A percentile compares a stretch with the other conserved stretches of the same genome.
Evolutionary conservation across 768 basidiomycete genomes (phyloP).

Genomic region (Rhizopogon vulgaris): DNA sequence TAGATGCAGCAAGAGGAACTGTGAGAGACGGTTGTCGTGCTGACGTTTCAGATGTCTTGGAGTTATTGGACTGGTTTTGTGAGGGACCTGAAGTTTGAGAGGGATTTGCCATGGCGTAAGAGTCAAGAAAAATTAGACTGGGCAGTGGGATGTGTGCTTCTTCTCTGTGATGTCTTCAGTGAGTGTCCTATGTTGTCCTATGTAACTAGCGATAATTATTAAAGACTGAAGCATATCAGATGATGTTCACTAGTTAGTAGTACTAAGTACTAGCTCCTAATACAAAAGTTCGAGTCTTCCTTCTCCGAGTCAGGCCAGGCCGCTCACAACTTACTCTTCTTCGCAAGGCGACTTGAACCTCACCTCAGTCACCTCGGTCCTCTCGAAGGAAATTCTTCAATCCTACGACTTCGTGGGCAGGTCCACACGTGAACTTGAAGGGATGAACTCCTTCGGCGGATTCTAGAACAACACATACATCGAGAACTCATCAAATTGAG

Average conservation of each 20-base stretch:
- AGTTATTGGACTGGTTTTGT: slow-evolving; percentile 7
- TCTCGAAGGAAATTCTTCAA: slow-evolving; percentile 9
- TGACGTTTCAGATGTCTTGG: slow-evolving; percentile 5
- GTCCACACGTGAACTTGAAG: no score
- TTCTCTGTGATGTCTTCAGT: no score
- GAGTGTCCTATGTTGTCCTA: no score
- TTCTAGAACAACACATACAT: slow-evolving; percentile 40
- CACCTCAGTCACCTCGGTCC: slow-evolving; percentile 12
- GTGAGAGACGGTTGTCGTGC: slow-evolving; percentile 1
- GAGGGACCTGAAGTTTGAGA: slow-evolving; percentile 34
- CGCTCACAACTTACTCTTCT: slow-evolving; percentile 13
- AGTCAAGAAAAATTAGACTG: no score
- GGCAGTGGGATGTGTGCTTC: no score
- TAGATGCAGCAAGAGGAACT: slow-evolving; percentile 9
- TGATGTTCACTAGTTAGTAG: no score
- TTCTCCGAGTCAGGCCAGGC: background rate
- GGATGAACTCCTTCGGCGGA: slow-evolving; percentile 11
- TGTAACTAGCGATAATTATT: no score
- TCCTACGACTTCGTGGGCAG: slow-evolving; percentile 1
- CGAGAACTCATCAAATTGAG: slow-evolving; percentile 33
- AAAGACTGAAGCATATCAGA: no score
- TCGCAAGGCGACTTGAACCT: slow-evolving; percentile 7
- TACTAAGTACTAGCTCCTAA: no score
- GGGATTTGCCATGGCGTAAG: slow-evolving; percentile 30
- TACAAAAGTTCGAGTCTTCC: no score